Evolutionary conservation across 176 grass and related monocot species (phyloP).

Genomic region (Oryza rufipogon): DNA sequence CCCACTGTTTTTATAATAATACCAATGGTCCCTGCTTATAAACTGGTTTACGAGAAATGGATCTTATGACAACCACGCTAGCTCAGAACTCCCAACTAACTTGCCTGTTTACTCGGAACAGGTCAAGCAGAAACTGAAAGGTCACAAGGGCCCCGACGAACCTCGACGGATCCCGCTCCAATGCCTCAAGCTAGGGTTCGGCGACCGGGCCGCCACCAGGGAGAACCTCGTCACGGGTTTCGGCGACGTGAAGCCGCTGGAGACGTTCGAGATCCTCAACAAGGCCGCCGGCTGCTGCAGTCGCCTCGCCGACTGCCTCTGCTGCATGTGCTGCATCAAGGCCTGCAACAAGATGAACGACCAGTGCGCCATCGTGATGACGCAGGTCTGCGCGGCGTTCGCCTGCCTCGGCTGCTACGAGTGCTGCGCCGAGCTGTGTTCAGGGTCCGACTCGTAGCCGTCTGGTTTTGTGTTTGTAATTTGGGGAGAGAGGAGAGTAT

Average conservation of each 20-base stretch:
- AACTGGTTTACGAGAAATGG: not conserved
- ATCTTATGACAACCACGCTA: not conserved
- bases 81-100: not conserved
- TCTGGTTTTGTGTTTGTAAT: constrained; percentile 19
- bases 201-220: constrained; percentile 64
- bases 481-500: not conserved
- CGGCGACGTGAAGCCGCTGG: constrained; percentile 44
- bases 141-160: constrained; percentile 30
- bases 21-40: not conserved
- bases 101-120: constrained; percentile 24
- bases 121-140: constrained; percentile 48
- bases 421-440: constrained; percentile 75
- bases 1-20: not conserved
- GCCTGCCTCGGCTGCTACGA: constrained; percentile 83
- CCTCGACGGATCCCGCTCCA: constrained; percentile 32
- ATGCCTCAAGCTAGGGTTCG: constrained; percentile 68
- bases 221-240: constrained; percentile 56
- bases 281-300: constrained; percentile 72
- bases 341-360: constrained; percentile 76
- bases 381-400: constrained; percentile 67
- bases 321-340: constrained; percentile 84
- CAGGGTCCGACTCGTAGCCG: constrained; percentile 44
- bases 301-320: constrained; percentile 54
- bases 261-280: constrained; percentile 49
- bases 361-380: constrained; percentile 61